A percentile compares a stretch with the other conserved stretches of the same genome.
These are phyloP conservation scores for Phytomonas sp. DNA, from an alignment of 208 protist species.

Conservation along the genomic window DNA sequence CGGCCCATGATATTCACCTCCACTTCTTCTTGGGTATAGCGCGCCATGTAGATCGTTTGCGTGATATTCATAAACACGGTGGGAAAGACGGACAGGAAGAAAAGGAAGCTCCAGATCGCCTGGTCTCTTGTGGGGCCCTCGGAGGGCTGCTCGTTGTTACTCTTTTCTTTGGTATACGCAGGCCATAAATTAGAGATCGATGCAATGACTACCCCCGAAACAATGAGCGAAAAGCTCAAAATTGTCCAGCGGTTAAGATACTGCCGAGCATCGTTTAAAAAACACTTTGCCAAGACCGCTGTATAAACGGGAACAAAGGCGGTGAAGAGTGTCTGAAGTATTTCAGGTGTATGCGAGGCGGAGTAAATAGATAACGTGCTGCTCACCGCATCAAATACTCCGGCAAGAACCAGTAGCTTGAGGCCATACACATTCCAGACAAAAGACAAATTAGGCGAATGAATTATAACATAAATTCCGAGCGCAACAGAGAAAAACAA, in stretches of 20 bases:
- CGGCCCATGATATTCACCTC: not conserved
- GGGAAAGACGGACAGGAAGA: constrained; percentile 58
- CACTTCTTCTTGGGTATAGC: constrained; percentile 23
- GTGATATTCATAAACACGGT: constrained; percentile 63
- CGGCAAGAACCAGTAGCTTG: constrained; percentile 29
- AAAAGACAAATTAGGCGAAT: constrained; percentile 45
- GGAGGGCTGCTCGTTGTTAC: not conserved
- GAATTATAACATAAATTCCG: constrained; percentile 32
- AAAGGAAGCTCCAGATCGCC: constrained; percentile 52
- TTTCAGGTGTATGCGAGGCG: constrained; percentile 43
- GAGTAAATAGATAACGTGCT: constrained; percentile 50
- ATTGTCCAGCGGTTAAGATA: constrained; percentile 28
- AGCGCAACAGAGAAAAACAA: constrained; percentile 55
- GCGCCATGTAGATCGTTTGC: constrained; percentile 70
- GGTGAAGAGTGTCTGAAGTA: constrained; percentile 53
- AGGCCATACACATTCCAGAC: constrained; percentile 18
- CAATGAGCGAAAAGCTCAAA: constrained; percentile 32
- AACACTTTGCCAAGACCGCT: constrained; percentile 34
- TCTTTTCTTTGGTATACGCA: not conserved
- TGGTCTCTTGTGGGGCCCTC: constrained; percentile 10
- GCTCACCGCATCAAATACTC: constrained; percentile 34
- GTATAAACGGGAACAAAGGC: constrained; percentile 41
- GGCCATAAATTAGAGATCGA: constrained; percentile 1
- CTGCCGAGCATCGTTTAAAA: constrained; percentile 35
- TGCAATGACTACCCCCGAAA: constrained; percentile 31